A percentile compares a stretch with the other conserved stretches of the same genome.
Evolutionary conservation across 2,329 filamentous ascomycete species (phyloP).

Genomic region (Exophiala sideris): DNA sequence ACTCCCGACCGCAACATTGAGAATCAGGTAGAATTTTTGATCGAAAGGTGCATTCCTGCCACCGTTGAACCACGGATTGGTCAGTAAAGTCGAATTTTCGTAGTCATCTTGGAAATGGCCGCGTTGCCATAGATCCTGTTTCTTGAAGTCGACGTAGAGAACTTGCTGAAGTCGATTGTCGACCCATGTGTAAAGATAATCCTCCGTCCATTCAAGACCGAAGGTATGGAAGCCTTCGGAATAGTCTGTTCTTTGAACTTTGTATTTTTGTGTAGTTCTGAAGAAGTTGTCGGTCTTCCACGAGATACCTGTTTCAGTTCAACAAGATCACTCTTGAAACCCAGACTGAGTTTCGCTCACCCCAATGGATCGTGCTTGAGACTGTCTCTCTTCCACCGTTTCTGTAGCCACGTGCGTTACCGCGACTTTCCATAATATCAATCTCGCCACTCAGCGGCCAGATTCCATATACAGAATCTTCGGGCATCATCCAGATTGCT

Average conservation of each 20-base stretch:
- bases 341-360: constrained; percentile 20
- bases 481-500: constrained; percentile 52
- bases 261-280: constrained; percentile 30
- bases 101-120: constrained; percentile 43
- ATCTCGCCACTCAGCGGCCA: constrained; percentile 56
- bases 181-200: constrained; percentile 54
- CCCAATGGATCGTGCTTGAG: constrained; percentile 50
- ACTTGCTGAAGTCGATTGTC: constrained; percentile 34
- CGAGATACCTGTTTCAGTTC: constrained; percentile 4
- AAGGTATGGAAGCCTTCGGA: constrained; percentile 47
- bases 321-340: constrained; percentile 9
- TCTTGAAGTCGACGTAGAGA: constrained; percentile 30
- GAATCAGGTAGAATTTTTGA: constrained; percentile 50
- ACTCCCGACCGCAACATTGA: constrained; percentile 52
- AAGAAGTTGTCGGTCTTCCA: constrained; percentile 30
- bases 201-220: constrained; percentile 52
- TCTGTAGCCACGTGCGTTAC: constrained; percentile 43
- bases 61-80: constrained; percentile 46
- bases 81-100: constrained; percentile 42
- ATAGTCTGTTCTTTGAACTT: constrained; percentile 31
- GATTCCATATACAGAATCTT: constrained; percentile 45
- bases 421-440: constrained; percentile 51
- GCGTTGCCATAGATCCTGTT: constrained; percentile 36
- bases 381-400: constrained; percentile 43
- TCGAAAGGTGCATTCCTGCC: constrained; percentile 52